Evolutionary conservation across 176 grass and related monocot species (phyloP), one percentile per base, ranked within the genome.

Genomic region (Olyra latifolia): DNA sequence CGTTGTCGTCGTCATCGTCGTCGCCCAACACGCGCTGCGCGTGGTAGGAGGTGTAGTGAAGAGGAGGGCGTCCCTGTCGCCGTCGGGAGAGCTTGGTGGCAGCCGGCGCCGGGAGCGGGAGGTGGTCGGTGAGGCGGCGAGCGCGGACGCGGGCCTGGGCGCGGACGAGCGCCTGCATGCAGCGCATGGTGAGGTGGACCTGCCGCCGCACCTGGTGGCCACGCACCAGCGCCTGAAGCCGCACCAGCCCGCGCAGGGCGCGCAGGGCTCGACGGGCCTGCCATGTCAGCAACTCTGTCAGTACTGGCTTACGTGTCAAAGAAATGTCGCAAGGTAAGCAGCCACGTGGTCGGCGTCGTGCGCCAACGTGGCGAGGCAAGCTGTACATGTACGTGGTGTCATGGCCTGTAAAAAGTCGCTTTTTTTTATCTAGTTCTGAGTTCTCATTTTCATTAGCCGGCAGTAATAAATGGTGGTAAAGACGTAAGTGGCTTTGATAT

Each of bases 121-220:
- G 53, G 53, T 56, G 53, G 53, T 56, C 53, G 41, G 71, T 58
- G 82, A 93, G 47, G 69, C 86, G 93, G 28, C 76, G 80, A 58
- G 90, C 72, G 54, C 85, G 88, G 6, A 93, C 85, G 32, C 93
- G 85, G 58, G 88, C 93, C 86, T 97, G 93, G 17, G 89, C 88
- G 22, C 90, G 90, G 59, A 97, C 87, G 30, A 97, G 88, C 10
- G 88, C 78, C 84, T 97, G 93, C 90, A 97, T 97, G 88, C 75
- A 89, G 45, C 76, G 76, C 90, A 97, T 97, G 40, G 90, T 97
- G 59, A 81, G 79, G 22, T 88, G 93, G 30, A 91, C 93, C 80
- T 97, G 93, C 25, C 91, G 91, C 2, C 93, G 83, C 53, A 97
- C 93, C 39, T 89, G 88, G 72, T 97, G 83, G 1, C 90, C 93